Conservation (phyloP, 176 grass and related monocot genomes). For the Microstegium vimineum region DNA sequence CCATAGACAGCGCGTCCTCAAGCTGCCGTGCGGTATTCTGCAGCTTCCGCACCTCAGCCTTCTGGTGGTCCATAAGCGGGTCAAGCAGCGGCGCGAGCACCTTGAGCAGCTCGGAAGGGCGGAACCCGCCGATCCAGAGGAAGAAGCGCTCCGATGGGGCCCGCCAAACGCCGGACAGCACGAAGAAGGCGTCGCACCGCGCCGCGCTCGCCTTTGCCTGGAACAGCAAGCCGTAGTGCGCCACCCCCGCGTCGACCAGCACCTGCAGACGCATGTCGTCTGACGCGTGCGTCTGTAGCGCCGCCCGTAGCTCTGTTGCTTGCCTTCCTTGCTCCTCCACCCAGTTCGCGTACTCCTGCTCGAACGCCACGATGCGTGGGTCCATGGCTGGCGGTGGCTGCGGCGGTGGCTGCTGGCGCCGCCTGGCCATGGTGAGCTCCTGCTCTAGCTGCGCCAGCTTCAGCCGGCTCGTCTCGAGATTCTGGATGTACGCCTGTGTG, state of each 20-base stretch:
- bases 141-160: conserved; percentile 62
- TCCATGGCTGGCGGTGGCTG: neutral
- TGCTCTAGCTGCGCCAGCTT: conserved; percentile 81
- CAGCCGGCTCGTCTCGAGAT: conserved; percentile 74
- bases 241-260: conserved; percentile 46
- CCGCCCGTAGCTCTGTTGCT: conserved; percentile 41
- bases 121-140: conserved; percentile 38
- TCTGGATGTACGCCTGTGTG: conserved; percentile 76
- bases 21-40: conserved; percentile 53
- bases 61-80: conserved; percentile 48
- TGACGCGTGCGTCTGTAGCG: conserved; percentile 34
- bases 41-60: conserved; percentile 19
- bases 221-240: conserved; percentile 69
- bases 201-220: conserved; percentile 40
- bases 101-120: conserved; percentile 10
- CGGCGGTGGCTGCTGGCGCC: neutral
- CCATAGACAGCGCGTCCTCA: conserved; percentile 67
- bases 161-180: conserved; percentile 75
- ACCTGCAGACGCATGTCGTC: conserved; percentile 36
- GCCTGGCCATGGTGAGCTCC: conserved; percentile 47
- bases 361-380: conserved; percentile 45
- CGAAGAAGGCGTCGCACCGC: conserved; percentile 56
- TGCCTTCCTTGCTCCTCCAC: conserved; percentile 57
- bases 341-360: conserved; percentile 70
- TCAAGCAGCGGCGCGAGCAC: conserved; percentile 51